Base-by-base conservation (phyloP, 768 basidiomycete species). In the Ephemerocybe angulata region DNA sequence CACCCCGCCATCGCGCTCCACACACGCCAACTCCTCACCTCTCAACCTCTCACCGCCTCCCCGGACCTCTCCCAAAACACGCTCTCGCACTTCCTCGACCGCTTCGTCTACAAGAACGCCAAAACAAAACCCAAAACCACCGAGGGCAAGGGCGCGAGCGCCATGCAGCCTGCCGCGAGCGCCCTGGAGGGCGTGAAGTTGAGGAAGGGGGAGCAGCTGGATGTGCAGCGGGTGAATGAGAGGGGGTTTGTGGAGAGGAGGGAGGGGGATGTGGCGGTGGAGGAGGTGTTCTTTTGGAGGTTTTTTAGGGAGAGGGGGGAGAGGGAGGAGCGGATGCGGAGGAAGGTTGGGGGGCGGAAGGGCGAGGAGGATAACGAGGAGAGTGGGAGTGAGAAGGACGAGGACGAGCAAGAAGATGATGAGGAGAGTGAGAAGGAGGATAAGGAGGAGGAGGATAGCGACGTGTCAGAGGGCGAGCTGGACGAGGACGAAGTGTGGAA, bases 81-180 rank as follows among this genome's bases (percentile, higher is more conserved):
- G 0, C 82, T 98, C 22, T 87, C 90, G 0, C 91, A 94, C 63
- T 98, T 99, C 82, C 81, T 98, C 37, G 97, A 98, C 66, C 84
- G 95, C 2, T 98, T 98, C 72, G 91, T 98, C 40, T 98, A 93
- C 76, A 92, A 94, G 70, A 98, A 98, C 67, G 87, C 94, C 1
- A 98, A 98, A 74, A 86, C 87, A 62, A 62, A 35, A 74, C 72
- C 55, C 41, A 19, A 25, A 2, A 56, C 22, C 68, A 62, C 30
- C 70, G 65, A 6, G 67, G 81, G 7, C 87, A 85, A 47, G 65
- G 95, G 94, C n/a, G 77, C 83, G 0, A 91, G 88, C 58, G 89
- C 90, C 52, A 98, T 98, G 97, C 96, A 99, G 72, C 93, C 93
- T n/a, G 84, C 86, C 1, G 88, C 88, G 5, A 80, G 79, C 46